Base-by-base conservation (phyloP, 805 yeast genomes). In the Hanseniaspora mollemarum region DNA sequence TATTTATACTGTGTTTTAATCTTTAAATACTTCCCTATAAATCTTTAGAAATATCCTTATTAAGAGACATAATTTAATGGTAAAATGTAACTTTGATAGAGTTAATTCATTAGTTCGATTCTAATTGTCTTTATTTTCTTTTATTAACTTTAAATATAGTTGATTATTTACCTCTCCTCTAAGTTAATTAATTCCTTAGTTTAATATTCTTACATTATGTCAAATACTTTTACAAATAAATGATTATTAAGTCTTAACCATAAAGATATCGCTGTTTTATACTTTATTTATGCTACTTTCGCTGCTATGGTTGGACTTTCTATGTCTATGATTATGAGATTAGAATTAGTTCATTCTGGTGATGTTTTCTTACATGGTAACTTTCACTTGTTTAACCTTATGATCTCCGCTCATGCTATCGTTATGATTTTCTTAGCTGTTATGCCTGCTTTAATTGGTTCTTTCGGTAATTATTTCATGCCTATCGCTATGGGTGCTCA, bases 231-330 rank as follows among this genome's bases (percentile, higher is more conserved):
- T 46, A 38, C 51, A 22, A 52, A 55, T 50, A 48, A 56, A 53
- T 59, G 60, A 46, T 45, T 59, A 26, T 57, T 54, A 44, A 55
- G 60, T 46, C 60, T 61, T 31, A 59, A 59, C 49, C 60, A 60
- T 36, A 60, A 59, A 55, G 62, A 59, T 56, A 60, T 60, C 33
- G 62, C 61, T 13, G 54, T 60, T 26, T 56, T 60, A 54, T 60
- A 59, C 51, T 54, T 60, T 43, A 55, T 58, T 28, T 55, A 57
- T 40, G 59, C 61, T 24, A 41, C 57, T 51, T 56, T 60, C 25
- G 54, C 58, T 49, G 61, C 56, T n/a, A 53, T 60, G 53, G 52
- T 56, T 48, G 63, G 60, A 6, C 55, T 61, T 37, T 54, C 58
- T 29, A 60, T 59, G 59, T 57, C 60, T 13, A 54, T 57, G 28